Evolutionary conservation across 202 grass and related monocot genomes (phyloP).

Genomic region (Panicum hallii): DNA sequence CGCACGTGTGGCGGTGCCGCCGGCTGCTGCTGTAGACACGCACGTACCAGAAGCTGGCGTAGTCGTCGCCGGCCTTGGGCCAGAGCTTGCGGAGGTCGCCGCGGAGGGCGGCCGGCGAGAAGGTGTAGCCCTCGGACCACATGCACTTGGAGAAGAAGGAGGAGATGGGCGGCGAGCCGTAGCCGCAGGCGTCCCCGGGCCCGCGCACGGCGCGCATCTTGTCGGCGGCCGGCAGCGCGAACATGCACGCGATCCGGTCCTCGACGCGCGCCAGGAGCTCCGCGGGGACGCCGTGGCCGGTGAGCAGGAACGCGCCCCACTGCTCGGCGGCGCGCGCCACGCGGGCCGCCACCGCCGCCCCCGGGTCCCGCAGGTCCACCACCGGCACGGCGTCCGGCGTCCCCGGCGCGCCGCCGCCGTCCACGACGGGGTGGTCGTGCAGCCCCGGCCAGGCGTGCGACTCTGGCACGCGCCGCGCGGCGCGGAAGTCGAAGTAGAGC

Average conservation of each 20-base stretch:
- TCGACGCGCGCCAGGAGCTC: constrained; percentile 61
- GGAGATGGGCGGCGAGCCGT: constrained; percentile 77
- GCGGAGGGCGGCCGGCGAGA: constrained; percentile 55
- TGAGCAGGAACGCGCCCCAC: constrained; percentile 83
- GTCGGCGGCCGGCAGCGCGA: constrained; percentile 64
- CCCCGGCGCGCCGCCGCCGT: constrained; percentile 35
- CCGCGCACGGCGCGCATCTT: constrained; percentile 74
- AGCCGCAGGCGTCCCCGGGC: constrained; percentile 63
- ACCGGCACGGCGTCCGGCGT: constrained; percentile 64
- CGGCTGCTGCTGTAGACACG: no score
- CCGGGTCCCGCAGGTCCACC: constrained; percentile 55
- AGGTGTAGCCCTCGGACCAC: constrained; percentile 97
- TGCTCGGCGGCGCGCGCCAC: constrained; percentile 63
- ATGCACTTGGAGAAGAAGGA: constrained; percentile 86
- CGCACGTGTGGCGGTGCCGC: background rate
- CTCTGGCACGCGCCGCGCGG: constrained; percentile 65
- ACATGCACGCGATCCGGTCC: constrained; percentile 58
- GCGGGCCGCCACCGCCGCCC: background rate
- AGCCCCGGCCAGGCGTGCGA: constrained; percentile 76
- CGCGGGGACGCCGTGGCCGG: constrained; percentile 61
- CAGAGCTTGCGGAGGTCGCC: constrained; percentile 79
- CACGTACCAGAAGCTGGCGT: constrained; percentile 72
- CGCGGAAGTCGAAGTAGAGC: constrained; percentile 63
- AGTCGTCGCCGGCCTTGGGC: constrained; percentile 74
- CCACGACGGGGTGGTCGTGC: constrained; percentile 64